phyloP scores from a whole-genome alignment of 1,284 basidiomycete species.

The Ustilago curta region DNA sequence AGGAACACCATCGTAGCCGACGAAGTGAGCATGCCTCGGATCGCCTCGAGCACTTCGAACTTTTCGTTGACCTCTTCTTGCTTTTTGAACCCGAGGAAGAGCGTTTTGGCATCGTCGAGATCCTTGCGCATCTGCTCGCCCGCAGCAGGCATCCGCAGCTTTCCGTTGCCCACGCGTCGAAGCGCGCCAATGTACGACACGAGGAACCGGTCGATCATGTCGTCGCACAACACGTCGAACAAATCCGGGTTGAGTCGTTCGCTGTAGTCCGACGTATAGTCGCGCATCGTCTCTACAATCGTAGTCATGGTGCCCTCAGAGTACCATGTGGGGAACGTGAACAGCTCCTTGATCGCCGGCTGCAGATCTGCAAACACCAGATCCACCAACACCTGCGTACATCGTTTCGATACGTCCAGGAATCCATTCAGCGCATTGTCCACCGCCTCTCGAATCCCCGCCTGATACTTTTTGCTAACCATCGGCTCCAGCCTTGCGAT shows the following conservation, averaged over 20 bases:
- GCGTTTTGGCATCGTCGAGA: conserved; percentile 80
- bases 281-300: conserved; percentile 93
- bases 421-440: conserved; percentile 98
- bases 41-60: conserved; percentile 85
- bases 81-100: conserved; percentile 84
- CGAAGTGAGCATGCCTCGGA: conserved; percentile 83
- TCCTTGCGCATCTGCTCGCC: conserved; percentile 85
- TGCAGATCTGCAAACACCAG: conserved; percentile 95
- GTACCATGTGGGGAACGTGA: conserved; percentile 76
- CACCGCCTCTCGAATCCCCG: conserved; percentile 83
- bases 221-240: conserved; percentile 91
- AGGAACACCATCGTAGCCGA: conserved; percentile 93
- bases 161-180: conserved; percentile 77
- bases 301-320: conserved; percentile 79
- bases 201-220: conserved; percentile 90
- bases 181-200: conserved; percentile 90
- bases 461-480: conserved; percentile 91
- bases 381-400: conserved; percentile 91
- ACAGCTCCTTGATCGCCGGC: conserved; percentile 86
- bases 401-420: conserved; percentile 96
- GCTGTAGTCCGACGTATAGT: conserved; percentile 94
- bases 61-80: conserved; percentile 82
- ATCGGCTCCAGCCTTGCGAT: conserved; percentile 87
- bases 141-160: conserved; percentile 86
- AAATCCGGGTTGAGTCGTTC: conserved; percentile 89